Percentiles rank a stretch among this genome's conserved stretches.
phyloP scores from a whole-genome alignment of 2,329 filamentous ascomycete species.

The Epichloe uncinata region DNA sequence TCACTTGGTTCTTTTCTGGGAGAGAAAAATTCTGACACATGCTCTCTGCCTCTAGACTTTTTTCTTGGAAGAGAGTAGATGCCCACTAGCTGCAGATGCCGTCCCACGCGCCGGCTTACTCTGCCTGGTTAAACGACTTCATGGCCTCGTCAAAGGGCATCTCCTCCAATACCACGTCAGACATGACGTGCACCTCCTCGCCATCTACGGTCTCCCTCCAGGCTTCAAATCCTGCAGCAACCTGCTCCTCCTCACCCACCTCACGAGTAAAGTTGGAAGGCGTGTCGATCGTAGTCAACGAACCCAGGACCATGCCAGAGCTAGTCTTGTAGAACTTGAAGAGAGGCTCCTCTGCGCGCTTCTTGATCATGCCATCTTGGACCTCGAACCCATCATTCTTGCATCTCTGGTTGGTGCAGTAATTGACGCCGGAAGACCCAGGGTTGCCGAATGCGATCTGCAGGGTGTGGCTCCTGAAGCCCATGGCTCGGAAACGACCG shows the following conservation, averaged over 20 bases:
- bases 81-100: not conserved
- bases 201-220: slow-evolving; percentile 7
- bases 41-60: too few species aligned
- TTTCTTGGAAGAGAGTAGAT: not conserved
- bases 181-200: slow-evolving; percentile 6
- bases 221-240: slow-evolving; percentile 3
- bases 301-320: slow-evolving; percentile 9
- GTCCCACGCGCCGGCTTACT: not conserved
- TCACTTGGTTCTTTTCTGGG: too few species aligned
- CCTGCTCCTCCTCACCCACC: slow-evolving; percentile 4
- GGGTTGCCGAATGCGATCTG: slow-evolving; percentile 8
- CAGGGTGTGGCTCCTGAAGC: too few species aligned
- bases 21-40: too few species aligned
- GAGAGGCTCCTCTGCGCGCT: slow-evolving; percentile 5
- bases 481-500: too few species aligned
- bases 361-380: slow-evolving; percentile 7
- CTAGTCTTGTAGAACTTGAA: slow-evolving; percentile 10
- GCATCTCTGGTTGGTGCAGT: slow-evolving; percentile 9
- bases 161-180: slow-evolving; percentile 8
- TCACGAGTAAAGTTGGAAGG: slow-evolving; percentile 8
- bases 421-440: slow-evolving; percentile 5
- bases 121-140: not conserved
- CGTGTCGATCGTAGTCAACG: slow-evolving; percentile 3
- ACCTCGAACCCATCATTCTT: slow-evolving; percentile 11
- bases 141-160: slow-evolving; percentile 4